Evolutionary conservation across 192 early-diverging fungal genomes (phyloP).

Genomic region (Spizellomyces punctatus): DNA sequence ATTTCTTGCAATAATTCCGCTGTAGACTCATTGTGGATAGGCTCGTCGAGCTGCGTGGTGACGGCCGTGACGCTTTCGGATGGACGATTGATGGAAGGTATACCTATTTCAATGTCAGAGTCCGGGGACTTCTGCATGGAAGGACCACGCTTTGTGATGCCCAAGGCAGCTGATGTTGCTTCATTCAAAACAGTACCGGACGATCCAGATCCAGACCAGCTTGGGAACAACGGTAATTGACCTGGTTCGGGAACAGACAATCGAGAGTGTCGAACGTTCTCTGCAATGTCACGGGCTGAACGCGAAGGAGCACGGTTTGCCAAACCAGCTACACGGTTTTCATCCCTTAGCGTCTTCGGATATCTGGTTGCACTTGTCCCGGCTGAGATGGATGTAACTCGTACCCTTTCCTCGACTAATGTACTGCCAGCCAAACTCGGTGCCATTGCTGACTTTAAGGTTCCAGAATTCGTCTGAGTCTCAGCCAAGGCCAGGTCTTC

Average conservation of each 20-base stretch:
- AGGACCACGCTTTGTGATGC: not conserved
- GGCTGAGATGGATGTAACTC: not conserved
- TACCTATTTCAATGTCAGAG: not conserved
- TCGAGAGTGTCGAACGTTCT: not conserved
- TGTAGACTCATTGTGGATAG: too few species aligned
- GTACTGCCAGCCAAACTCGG: not conserved
- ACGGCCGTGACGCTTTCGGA: not conserved
- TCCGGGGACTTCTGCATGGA: not conserved
- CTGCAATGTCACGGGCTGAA: constrained; percentile 1
- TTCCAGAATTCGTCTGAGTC: not conserved
- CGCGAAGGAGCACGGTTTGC: not conserved
- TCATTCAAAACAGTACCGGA: constrained; percentile 28
- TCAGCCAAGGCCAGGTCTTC: constrained; percentile 6
- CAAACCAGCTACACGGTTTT: too few species aligned
- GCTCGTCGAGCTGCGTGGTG: not conserved
- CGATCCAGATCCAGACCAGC: constrained; percentile 20
- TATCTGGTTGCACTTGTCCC: too few species aligned
- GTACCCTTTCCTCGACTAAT: not conserved
- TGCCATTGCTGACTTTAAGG: not conserved
- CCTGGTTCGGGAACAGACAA: not conserved
- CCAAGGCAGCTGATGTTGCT: not conserved
- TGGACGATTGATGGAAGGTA: not conserved
- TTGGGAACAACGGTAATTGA: not conserved
- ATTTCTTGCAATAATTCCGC: not conserved
- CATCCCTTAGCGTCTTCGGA: too few species aligned